A percentile compares a stretch with the other conserved stretches of the same genome.
phyloP scores from a whole-genome alignment of 352 stramenopile species.

The Phytophthora europaea region DNA sequence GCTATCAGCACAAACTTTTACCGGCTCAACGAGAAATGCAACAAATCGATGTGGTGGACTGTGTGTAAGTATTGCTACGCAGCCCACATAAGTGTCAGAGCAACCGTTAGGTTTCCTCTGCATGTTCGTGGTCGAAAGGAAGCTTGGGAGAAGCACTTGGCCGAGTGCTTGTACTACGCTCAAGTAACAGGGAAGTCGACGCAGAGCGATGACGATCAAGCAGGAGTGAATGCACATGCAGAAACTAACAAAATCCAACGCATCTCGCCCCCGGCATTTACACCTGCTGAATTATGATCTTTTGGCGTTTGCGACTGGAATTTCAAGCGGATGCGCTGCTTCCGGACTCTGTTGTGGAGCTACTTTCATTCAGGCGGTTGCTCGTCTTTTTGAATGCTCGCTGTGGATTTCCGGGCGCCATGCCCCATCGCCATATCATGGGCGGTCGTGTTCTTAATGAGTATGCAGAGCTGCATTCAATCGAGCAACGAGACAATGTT shows the following conservation, averaged over 20 bases:
- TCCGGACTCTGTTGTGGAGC: slow-evolving; percentile 5
- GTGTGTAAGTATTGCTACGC: slow-evolving; percentile 14
- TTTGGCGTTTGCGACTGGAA: slow-evolving; percentile 1
- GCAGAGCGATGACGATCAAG: background rate
- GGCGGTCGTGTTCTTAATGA: slow-evolving; percentile 15
- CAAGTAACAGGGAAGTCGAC: background rate
- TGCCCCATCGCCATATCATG: slow-evolving; percentile 10
- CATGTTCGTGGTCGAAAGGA: background rate
- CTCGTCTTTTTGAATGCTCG: slow-evolving; percentile 16
- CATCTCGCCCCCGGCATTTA: background rate
- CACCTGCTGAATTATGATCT: background rate
- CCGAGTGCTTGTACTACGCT: slow-evolving; percentile 3
- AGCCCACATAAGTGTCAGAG: background rate
- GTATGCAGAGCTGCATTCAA: slow-evolving; percentile 12
- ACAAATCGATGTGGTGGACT: slow-evolving; percentile 13
- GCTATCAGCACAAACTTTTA: slow-evolving; percentile 10
- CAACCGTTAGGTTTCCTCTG: background rate
- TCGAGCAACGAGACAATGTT: slow-evolving; percentile 13
- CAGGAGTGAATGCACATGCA: background rate
- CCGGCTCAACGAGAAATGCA: slow-evolving; percentile 8
- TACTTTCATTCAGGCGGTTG: slow-evolving; percentile 4
- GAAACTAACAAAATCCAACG: background rate
- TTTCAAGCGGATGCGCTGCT: slow-evolving; percentile 14
- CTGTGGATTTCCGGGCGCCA: slow-evolving; percentile 3
- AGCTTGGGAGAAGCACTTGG: too few relatives aligned